phyloP scores from a whole-genome alignment of 1,284 basidiomycete species.

The Ustilago bromivora region DNA sequence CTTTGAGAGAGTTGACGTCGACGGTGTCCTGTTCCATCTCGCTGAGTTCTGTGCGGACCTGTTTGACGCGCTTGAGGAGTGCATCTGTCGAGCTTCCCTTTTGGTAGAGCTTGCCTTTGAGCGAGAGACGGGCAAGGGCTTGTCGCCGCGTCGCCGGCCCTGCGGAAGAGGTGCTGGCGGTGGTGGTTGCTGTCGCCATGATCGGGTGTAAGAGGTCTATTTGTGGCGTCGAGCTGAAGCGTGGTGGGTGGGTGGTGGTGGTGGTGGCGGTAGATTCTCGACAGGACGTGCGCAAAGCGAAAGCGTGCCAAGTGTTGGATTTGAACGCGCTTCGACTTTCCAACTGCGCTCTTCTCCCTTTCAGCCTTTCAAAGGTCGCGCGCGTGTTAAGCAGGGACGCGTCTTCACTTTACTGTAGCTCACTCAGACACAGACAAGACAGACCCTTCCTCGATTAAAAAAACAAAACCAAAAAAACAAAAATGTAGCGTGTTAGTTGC shows the following conservation, averaged over 20 bases:
- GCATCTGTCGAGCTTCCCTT: constrained; percentile 58
- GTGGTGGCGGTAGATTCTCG: neutral
- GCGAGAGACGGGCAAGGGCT: constrained; percentile 45
- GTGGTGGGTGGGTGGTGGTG: neutral
- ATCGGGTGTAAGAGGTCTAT: neutral
- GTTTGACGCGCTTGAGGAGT: constrained; percentile 54
- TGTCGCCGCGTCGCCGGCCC: constrained; percentile 29
- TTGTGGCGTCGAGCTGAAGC: neutral
- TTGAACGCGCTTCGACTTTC: neutral
- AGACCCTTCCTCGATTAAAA: neutral
- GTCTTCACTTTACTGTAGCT: constrained; percentile 10
- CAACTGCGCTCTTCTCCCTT: neutral
- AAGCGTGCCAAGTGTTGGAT: neutral
- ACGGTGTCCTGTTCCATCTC: constrained; percentile 88
- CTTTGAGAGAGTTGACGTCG: constrained; percentile 79
- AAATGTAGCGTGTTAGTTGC: neutral
- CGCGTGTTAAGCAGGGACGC: constrained; percentile 41
- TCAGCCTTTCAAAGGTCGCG: constrained; percentile 7
- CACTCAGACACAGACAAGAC: constrained; percentile 1
- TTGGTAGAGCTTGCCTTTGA: constrained; percentile 56
- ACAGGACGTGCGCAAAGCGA: neutral
- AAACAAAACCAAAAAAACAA: neutral
- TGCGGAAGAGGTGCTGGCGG: constrained; percentile 22
- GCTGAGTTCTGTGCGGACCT: constrained; percentile 75
- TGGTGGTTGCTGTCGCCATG: constrained; percentile 37